These are phyloP conservation scores for Clathrospora elynae DNA, from an alignment of 2,329 filamentous ascomycete genomes.

Conservation along the genomic window DNA sequence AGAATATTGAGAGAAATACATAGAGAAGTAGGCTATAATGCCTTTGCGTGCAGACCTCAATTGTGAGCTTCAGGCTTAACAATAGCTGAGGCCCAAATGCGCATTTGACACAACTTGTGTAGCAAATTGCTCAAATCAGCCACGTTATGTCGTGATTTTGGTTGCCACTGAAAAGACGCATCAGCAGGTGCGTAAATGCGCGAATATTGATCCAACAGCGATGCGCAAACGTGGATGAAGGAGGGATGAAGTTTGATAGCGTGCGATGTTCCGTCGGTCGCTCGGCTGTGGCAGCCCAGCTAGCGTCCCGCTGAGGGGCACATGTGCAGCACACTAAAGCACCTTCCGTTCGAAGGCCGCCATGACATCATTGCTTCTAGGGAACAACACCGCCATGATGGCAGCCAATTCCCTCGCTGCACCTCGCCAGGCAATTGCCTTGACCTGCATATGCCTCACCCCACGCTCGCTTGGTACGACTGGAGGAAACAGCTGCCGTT, in stretches of 20 bases:
- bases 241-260: slow-evolving; percentile 8
- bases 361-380: slow-evolving; percentile 19
- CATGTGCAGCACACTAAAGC: slow-evolving; percentile 5
- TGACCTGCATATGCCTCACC: slow-evolving; percentile 9
- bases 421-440: not conserved
- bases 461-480: slow-evolving; percentile 13
- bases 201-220: slow-evolving; percentile 6
- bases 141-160: slow-evolving; percentile 26
- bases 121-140: slow-evolving; percentile 18
- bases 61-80: not conserved
- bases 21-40: too few species aligned
- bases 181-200: not conserved
- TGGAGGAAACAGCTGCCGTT: slow-evolving; percentile 9
- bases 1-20: too few species aligned
- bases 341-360: slow-evolving; percentile 7
- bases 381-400: not conserved
- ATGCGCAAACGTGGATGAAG: slow-evolving; percentile 9
- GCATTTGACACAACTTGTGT: not conserved
- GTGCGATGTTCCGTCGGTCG: slow-evolving; percentile 21
- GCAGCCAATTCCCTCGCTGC: not conserved
- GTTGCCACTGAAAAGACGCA: not conserved
- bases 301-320: slow-evolving; percentile 22
- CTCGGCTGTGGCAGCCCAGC: slow-evolving; percentile 11
- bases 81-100: not conserved
- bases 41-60: not conserved